Evolutionary conservation across 148 eudicot species (phyloP).

Genomic region (Silene latifolia): DNA sequence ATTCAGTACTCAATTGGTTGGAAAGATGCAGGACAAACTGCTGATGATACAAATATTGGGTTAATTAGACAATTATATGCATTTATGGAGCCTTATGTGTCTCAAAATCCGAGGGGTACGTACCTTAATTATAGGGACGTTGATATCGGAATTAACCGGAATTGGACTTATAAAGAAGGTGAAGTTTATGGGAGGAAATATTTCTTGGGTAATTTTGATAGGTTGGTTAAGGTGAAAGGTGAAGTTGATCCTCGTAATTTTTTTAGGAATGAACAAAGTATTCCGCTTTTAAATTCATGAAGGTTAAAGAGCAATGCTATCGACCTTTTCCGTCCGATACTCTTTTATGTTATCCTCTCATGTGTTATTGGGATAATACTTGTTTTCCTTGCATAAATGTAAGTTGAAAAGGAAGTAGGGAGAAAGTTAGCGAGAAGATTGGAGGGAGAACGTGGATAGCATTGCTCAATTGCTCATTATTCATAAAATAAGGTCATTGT

Average conservation of each 20-base stretch:
- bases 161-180: conserved; percentile 38
- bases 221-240: conserved; percentile 43
- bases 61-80: conserved; percentile 30
- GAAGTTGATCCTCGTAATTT: conserved; percentile 43
- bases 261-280: conserved; percentile 49
- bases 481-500: too few relatives aligned
- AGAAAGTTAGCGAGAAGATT: too few relatives aligned
- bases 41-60: conserved; percentile 23
- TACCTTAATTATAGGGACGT: conserved; percentile 46
- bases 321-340: too few relatives aligned
- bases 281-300: conserved; percentile 21
- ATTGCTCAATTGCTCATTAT: too few relatives aligned
- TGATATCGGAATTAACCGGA: conserved; percentile 36
- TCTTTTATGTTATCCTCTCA: too few relatives aligned
- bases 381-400: too few relatives aligned
- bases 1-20: conserved; percentile 45
- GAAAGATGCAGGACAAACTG: conserved; percentile 25
- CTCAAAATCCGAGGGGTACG: conserved; percentile 44
- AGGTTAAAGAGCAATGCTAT: too few relatives aligned
- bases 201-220: conserved; percentile 42
- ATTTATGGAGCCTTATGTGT: conserved; percentile 47
- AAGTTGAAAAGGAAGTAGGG: too few relatives aligned
- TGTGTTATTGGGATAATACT: too few relatives aligned
- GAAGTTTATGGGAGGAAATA: conserved; percentile 44
- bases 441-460: too few relatives aligned